Conservation (phyloP, 345 rosid genomes). For the Psidium friedrichsthalianum region DNA sequence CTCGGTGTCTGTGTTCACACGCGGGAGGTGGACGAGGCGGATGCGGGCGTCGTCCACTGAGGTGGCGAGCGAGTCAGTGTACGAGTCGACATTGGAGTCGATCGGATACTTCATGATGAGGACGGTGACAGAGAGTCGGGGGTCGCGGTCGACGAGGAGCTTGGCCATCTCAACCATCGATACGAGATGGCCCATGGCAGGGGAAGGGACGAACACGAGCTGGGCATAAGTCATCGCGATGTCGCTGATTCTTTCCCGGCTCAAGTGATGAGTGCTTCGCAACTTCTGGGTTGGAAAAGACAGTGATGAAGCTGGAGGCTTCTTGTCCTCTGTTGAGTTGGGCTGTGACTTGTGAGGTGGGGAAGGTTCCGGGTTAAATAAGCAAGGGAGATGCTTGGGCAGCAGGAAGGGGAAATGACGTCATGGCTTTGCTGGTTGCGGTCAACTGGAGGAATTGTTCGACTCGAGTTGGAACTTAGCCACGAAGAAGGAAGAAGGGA, state of each 20-base stretch:
- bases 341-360: background rate
- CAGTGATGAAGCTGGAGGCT: too few relatives aligned
- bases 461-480: background rate
- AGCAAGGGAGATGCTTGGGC: background rate
- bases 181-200: slow-evolving; percentile 33
- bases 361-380: background rate
- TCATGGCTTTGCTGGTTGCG: background rate
- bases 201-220: background rate
- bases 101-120: slow-evolving; percentile 11
- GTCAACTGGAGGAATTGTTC: background rate
- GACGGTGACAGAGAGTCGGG: slow-evolving; percentile 32
- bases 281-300: too few relatives aligned
- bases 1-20: background rate
- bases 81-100: background rate
- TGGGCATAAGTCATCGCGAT: background rate
- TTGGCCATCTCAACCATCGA: slow-evolving; percentile 31
- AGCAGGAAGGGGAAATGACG: background rate
- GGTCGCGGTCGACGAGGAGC: slow-evolving; percentile 24
- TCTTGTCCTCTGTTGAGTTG: background rate
- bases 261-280: background rate
- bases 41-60: background rate
- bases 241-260: background rate
- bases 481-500: too few relatives aligned
- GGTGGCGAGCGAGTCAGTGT: slow-evolving; percentile 6
- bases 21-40: slow-evolving; percentile 3